Evolutionary conservation across 345 rosid species (phyloP), one percentile per base, ranked within the genome.

Genomic region (Rhodamnia rubescens): DNA sequence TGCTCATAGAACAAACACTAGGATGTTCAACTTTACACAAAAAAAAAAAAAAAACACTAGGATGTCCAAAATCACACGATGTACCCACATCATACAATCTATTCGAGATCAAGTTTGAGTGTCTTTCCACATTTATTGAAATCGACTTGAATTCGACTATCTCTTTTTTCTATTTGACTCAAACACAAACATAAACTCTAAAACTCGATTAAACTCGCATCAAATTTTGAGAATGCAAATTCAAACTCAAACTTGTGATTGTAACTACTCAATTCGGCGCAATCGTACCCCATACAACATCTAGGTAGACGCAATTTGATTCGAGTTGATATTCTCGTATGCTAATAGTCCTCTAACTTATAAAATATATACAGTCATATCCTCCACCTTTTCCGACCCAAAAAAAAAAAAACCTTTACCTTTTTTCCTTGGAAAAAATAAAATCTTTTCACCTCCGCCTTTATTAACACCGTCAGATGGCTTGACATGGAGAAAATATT

Each of bases 141-240:
- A 13, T 59, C 3, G 36, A 59, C 15, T 13, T 18, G 7, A 6
- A 18, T 18, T 27, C 2, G 2, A 14, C 5, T 6, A 12, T 36
- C 20, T 59, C 16, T 18, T 27, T 27, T 59, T 59, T 59, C 8
- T 15, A 27, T 13, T 59, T 2, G 1, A 59, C 74, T 27, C 2
- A 4, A n/a, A 36, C 9, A 13, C 36, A 13, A 59, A 59, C 74
- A 6, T 14, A 29, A 59, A 59, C 36, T 59, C 13, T 59, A 15
- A 59, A 27, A 6, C 9, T 1, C 0, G 1, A 59, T 59, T 29
- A 27, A 3, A 29, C 40, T 29, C 0, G 0, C 27, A 61, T 61
- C 74, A 3, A 6, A 4, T 27, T 13, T 27, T 0, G 8, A 61
- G 11, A 61, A 14, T 61, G 21, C 8, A 10, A 5, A 61, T 20